Base-by-base conservation (phyloP, 2,329 filamentous ascomycete genomes). In the Didymella sp. region DNA sequence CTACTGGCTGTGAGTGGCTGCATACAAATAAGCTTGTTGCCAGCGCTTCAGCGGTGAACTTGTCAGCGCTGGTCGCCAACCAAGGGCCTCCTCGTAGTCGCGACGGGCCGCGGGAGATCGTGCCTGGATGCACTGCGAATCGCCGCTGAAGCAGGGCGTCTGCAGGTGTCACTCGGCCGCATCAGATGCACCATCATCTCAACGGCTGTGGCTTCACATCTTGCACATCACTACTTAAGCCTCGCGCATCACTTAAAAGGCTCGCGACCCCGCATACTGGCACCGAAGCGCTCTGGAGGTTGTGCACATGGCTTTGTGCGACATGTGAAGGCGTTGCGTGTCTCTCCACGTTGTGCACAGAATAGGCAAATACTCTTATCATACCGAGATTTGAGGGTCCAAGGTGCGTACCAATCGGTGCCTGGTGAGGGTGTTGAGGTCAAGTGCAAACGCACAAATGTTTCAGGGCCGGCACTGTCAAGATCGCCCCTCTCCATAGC, bases 41-140 rank as follows among this genome's bases (percentile, higher is more conserved):
- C 51, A 63, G 70, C 70, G 71, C 71, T 68, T 70, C 66, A 69
- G 54, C 50, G 43, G 51, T 51, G 62, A 58, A 58, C 33, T 55
- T 52, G 44, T 45, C 28, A 45, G 49, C 54, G 56, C 62, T 68
- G 64, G 65, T 60, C 57, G 49, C 48, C 35, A 55, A 51, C 35
- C 42, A 61, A 47, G 51, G 57, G 56, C 56, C 59, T 60, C 54
- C 48, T 65, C 60, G 59, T 51, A 66, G 15, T 17, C 62, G 67
- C 69, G 55, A 64, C 71, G 63, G 66, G 49, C 69, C 68, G 69
- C 51, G 66, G 58, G 40, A 59, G 60, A 66, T 64, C 59, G 48
- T 56, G 55, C 51, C 44, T 59, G 43, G 58, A 28, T 52, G 48
- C 60, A 59, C 60, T 65, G 62, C 60, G 58, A 60, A 58, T 62